Evolutionary conservation across 2,329 filamentous ascomycete species (phyloP).

Genomic region (Ciborinia camelliae): DNA sequence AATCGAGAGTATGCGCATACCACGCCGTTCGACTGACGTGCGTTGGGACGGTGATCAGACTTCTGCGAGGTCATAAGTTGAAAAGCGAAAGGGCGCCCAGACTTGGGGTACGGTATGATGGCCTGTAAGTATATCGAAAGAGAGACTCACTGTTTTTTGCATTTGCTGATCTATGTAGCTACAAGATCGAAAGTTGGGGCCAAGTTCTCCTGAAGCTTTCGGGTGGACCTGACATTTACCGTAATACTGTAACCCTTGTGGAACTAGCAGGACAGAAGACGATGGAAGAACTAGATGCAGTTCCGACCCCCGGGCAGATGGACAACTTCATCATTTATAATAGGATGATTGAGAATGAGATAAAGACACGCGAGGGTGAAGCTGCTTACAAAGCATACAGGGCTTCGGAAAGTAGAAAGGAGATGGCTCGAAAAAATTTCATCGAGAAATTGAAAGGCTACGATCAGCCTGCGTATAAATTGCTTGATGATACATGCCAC

Average conservation of each 20-base stretch:
- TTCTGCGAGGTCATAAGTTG: slow-evolving; percentile 51
- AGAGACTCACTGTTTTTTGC: too few species aligned
- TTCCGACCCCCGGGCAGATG: slow-evolving; percentile 52
- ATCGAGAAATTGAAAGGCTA: slow-evolving; percentile 20
- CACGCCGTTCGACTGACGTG: slow-evolving; percentile 48
- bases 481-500: slow-evolving; percentile 3
- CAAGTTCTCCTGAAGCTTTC: slow-evolving; percentile 37
- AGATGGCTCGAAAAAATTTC: slow-evolving; percentile 13
- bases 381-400: slow-evolving; percentile 33
- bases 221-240: slow-evolving; percentile 43
- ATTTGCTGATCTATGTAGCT: slow-evolving; percentile 31
- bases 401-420: slow-evolving; percentile 23
- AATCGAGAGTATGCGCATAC: slow-evolving; percentile 46
- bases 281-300: slow-evolving; percentile 41
- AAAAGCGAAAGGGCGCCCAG: slow-evolving; percentile 50
- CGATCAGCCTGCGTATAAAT: not conserved
- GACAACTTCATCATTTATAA: slow-evolving; percentile 55
- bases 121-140: slow-evolving; percentile 45
- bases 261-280: slow-evolving; percentile 43
- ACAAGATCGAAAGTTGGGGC: slow-evolving; percentile 48
- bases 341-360: slow-evolving; percentile 42
- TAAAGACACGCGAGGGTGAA: slow-evolving; percentile 41
- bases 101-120: slow-evolving; percentile 55
- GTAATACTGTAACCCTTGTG: slow-evolving; percentile 47
- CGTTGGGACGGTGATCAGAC: slow-evolving; percentile 48